phyloP scores from a whole-genome alignment of 441 rosid species.

The Erodium moschatum region DNA sequence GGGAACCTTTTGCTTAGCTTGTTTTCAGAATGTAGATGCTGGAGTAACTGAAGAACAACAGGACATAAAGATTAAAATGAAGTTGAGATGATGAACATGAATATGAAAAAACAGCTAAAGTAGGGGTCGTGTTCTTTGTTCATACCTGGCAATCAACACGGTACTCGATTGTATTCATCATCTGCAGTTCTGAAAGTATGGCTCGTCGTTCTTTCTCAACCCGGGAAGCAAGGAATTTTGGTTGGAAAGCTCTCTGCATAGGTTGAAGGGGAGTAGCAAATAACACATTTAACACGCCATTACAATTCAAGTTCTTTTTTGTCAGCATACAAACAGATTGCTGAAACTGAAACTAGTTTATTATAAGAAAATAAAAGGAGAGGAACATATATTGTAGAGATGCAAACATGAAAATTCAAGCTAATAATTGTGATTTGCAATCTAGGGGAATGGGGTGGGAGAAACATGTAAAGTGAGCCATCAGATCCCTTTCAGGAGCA shows the following conservation, averaged over 20 bases:
- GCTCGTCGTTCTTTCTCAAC: constrained; percentile 98
- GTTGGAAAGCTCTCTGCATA: constrained; percentile 86
- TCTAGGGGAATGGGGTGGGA: not conserved
- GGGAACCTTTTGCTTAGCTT: constrained; percentile 97
- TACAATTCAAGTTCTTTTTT: not conserved
- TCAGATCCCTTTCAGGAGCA: not conserved
- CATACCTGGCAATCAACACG: constrained; percentile 98
- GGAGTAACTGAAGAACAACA: constrained; percentile 48
- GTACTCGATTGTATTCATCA: constrained; percentile 99
- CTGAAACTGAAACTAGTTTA: constrained; percentile 5
- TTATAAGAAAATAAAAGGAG: not conserved
- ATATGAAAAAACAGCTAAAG: constrained; percentile 20
- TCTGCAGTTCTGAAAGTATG: constrained; percentile 95
- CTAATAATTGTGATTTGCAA: not conserved
- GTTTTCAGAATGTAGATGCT: constrained; percentile 97
- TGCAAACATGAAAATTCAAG: not conserved
- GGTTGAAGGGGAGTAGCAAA: constrained; percentile 17
- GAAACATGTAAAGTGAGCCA: constrained; percentile 9
- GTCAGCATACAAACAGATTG: not conserved
- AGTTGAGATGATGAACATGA: constrained; percentile 1
- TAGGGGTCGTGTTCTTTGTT: constrained; percentile 16
- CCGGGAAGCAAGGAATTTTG: constrained; percentile 86
- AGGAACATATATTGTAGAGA: not conserved
- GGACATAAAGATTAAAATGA: not conserved
- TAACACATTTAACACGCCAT: constrained; percentile 5